These are phyloP conservation scores for Endocalyx cinctus DNA, from an alignment of 2,329 filamentous ascomycete species.

Conservation along the genomic window DNA sequence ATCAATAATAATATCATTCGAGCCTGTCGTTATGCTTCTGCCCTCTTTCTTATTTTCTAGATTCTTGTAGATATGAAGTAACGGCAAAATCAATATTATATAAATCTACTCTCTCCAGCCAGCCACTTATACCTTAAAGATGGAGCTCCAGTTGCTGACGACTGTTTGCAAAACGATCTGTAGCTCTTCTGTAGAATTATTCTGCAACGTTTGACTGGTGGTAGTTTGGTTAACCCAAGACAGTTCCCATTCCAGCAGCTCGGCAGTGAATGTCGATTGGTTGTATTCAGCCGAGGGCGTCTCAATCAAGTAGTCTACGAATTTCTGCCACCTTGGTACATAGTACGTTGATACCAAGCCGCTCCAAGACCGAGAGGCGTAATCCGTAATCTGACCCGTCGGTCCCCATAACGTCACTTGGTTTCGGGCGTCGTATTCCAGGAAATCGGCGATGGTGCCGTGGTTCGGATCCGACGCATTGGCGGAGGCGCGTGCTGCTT, in stretches of 20 bases:
- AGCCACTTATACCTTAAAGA: too few relatives aligned
- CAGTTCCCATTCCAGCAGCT: constrained; percentile 10
- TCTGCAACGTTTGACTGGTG: background rate
- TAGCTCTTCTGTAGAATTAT: constrained; percentile 1
- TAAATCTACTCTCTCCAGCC: too few relatives aligned
- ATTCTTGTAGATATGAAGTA: too few relatives aligned
- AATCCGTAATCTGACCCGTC: constrained; percentile 10
- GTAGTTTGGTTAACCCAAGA: constrained; percentile 10
- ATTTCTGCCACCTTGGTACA: constrained; percentile 12
- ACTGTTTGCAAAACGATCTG: background rate
- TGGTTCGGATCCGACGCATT: too few relatives aligned
- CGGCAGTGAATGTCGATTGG: constrained; percentile 7
- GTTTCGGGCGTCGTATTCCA: constrained; percentile 15
- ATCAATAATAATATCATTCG: too few relatives aligned
- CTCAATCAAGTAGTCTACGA: constrained; percentile 11
- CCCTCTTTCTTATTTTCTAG: too few relatives aligned
- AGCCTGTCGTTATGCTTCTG: too few relatives aligned
- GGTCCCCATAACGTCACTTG: constrained; percentile 15
- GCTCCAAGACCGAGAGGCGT: constrained; percentile 12
- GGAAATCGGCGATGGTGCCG: constrained; percentile 10
- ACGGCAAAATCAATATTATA: too few relatives aligned
- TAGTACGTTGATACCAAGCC: constrained; percentile 12
- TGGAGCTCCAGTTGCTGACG: too few relatives aligned
- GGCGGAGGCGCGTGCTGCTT: constrained; percentile 9
- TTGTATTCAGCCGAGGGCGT: constrained; percentile 8